Evolutionary conservation across 192 early-diverging fungal genomes (phyloP), one percentile per base, ranked within the genome.

Genomic region (Backusella mclennaniae): DNA sequence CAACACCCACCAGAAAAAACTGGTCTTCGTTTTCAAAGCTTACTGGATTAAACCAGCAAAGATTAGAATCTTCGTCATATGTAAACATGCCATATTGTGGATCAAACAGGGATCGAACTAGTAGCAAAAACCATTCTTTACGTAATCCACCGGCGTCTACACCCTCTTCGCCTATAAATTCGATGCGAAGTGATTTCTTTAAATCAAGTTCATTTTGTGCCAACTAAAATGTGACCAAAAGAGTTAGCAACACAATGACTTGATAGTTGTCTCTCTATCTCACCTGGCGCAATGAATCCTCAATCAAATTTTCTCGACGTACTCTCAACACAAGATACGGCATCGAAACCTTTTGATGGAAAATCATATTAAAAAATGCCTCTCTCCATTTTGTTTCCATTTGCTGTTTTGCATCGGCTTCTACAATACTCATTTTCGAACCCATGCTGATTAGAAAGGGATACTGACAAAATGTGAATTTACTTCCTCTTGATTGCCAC

Each of bases 81-180:
- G 86, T 86, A 76, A 94, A 93, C 92, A 95, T 91, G 63, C 96
- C 97, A 81, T 94, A 96, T 71, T 95, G 87, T 19, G 95, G 94
- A 86, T 97, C 96, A 88, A 99, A 95, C 31, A 99, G 84, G 39
- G 97, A 92, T 14, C 96, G 87, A 6, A 98, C 89, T 14, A 99
- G 88, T 39, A 99, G 87, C 71, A 97, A 85, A 76, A 99, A 97
- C 97, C 97, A 99, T 69, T 99, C 97, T 72, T 99, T 99, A 38
- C 95, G 90, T 26, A 99, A 82, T 0, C 97, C 97, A 44, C 97
- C 97, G n/a, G 93, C 96, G 84, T 98, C 97, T 6, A 99, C 89
- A 4, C 96, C 97, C 66, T 96, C 96, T 83, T 98, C 97, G 4
- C 92, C 97, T 35, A 93, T 87, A 89, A 98, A 98, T 75, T 94